These are phyloP conservation scores for Exserohilum rostratum DNA, from an alignment of 2,329 filamentous ascomycete species.

Conservation along the genomic window DNA sequence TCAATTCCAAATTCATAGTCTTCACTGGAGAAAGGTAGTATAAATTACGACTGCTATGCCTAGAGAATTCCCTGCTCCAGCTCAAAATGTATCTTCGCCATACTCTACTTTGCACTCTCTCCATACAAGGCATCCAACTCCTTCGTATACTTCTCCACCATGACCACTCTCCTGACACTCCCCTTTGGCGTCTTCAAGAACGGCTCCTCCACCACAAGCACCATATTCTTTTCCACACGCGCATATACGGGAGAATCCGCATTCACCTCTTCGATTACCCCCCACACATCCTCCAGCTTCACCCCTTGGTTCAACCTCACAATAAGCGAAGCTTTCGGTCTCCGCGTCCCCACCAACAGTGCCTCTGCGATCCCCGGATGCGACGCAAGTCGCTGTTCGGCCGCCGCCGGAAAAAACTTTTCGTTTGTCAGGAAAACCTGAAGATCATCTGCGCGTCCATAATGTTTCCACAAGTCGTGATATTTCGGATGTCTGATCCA, in stretches of 20 bases:
- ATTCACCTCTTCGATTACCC: conserved; percentile 54
- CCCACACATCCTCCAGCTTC: conserved; percentile 55
- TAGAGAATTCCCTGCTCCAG: too few species aligned
- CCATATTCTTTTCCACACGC: conserved; percentile 51
- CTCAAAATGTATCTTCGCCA: too few species aligned
- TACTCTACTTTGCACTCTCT: background rate
- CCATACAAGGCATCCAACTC: conserved; percentile 16
- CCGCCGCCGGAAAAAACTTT: conserved; percentile 28
- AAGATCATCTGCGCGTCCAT: conserved; percentile 31
- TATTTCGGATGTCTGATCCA: conserved; percentile 19
- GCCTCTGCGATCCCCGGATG: conserved; percentile 38
- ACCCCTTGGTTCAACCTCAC: conserved; percentile 24
- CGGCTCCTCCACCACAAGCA: conserved; percentile 53
- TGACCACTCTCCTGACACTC: conserved; percentile 52
- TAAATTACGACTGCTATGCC: too few species aligned
- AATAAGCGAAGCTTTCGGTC: conserved; percentile 38
- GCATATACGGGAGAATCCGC: conserved; percentile 49
- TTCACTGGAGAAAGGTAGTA: too few species aligned
- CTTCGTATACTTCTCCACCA: conserved; percentile 47
- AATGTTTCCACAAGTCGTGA: conserved; percentile 19
- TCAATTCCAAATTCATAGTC: too few species aligned
- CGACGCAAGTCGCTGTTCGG: conserved; percentile 29
- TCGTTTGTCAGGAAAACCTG: conserved; percentile 24
- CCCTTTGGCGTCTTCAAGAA: conserved; percentile 57
- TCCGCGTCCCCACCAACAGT: conserved; percentile 39